Conservation (phyloP, 1,284 basidiomycete genomes). For the Schizophyllum commune region DNA sequence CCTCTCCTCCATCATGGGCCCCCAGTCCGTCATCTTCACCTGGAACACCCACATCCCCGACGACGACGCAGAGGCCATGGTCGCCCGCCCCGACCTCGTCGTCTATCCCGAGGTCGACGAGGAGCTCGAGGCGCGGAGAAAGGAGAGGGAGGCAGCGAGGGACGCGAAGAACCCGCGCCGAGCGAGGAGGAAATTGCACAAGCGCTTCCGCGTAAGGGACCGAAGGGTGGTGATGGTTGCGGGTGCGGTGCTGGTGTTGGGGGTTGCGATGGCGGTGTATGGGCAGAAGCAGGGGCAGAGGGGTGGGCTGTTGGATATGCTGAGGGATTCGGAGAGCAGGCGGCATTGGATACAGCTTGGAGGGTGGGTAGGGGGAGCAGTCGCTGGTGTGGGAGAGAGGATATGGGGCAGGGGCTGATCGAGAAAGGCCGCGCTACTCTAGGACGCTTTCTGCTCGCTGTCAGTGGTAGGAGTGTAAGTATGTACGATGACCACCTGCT, state of each 20-base stretch:
- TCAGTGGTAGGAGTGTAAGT: no score
- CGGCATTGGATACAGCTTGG: slow-evolving; percentile 29
- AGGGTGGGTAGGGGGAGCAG: slow-evolving; percentile 25
- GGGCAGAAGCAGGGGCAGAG: slow-evolving; percentile 23
- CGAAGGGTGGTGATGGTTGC: slow-evolving; percentile 44
- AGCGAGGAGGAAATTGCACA: slow-evolving; percentile 13
- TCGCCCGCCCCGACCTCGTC: slow-evolving; percentile 43
- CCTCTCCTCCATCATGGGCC: slow-evolving; percentile 62
- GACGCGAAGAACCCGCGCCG: slow-evolving; percentile 5
- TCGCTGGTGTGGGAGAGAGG: slow-evolving; percentile 31
- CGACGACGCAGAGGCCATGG: slow-evolving; percentile 52
- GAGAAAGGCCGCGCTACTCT: no score
- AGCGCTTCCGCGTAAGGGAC: slow-evolving; percentile 14
- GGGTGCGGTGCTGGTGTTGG: slow-evolving; percentile 56
- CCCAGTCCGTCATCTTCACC: slow-evolving; percentile 50
- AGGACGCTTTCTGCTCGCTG: no score
- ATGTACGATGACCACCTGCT: no score
- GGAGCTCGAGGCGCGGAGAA: slow-evolving; percentile 17
- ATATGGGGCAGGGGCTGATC: slow-evolving; percentile 8
- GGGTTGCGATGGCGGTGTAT: slow-evolving; percentile 60
- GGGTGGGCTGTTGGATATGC: slow-evolving; percentile 7
- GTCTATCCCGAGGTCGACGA: slow-evolving; percentile 42
- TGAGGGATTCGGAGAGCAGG: slow-evolving; percentile 4
- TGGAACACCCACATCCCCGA: slow-evolving; percentile 46
- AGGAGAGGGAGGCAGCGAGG: slow-evolving; percentile 13